Conservation (phyloP, 2,329 filamentous ascomycete genomes). For the Xylaria arbuscula region DNA sequence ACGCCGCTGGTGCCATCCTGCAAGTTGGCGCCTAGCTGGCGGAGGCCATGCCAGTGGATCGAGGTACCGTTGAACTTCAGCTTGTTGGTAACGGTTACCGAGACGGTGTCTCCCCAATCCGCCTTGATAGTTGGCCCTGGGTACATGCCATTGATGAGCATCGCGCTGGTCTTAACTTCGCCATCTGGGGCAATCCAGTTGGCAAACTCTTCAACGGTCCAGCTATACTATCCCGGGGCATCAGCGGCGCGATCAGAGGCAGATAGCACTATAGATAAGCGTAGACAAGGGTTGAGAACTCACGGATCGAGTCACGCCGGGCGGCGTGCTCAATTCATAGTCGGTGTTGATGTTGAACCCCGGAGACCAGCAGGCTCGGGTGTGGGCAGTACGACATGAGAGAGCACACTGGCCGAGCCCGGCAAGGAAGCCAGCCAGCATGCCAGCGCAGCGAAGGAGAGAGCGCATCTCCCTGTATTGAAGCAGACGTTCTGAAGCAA, state of each 20-base stretch:
- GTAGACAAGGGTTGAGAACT: background rate
- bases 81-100: background rate
- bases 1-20: background rate
- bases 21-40: background rate
- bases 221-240: slow-evolving; percentile 9
- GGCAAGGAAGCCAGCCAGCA: slow-evolving; percentile 8
- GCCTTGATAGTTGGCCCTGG: background rate
- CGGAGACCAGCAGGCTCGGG: slow-evolving; percentile 14
- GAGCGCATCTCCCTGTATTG: slow-evolving; percentile 15
- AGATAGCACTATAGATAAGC: background rate
- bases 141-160: slow-evolving; percentile 6
- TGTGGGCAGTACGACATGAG: slow-evolving; percentile 10
- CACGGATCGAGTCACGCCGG: slow-evolving; percentile 16
- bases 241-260: slow-evolving; percentile 1
- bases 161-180: background rate
- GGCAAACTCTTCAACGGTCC: slow-evolving; percentile 8
- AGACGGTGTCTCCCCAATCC: background rate
- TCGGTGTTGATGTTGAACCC: slow-evolving; percentile 21
- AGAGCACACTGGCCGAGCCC: slow-evolving; percentile 13
- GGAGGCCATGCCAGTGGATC: slow-evolving; percentile 4
- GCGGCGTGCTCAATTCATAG: slow-evolving; percentile 18
- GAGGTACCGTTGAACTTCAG: background rate
- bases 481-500: slow-evolving; percentile 4
- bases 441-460: slow-evolving; percentile 8
- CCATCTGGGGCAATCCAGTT: slow-evolving; percentile 4